phyloP scores from a whole-genome alignment of 306 rosid genomes.

The Glycyrrhiza uralensis region DNA sequence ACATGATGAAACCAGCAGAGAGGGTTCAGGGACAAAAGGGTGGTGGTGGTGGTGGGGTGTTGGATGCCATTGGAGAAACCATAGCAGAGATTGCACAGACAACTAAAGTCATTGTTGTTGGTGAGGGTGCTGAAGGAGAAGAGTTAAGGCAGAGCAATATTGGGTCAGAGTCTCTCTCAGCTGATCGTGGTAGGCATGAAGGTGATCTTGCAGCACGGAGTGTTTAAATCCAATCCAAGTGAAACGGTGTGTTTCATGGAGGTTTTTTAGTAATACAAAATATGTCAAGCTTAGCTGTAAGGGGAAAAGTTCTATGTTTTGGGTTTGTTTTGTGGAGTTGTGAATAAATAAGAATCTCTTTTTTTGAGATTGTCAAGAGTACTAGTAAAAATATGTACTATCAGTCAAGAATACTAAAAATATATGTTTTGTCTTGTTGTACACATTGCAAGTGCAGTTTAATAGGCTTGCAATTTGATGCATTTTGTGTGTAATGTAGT shows the following conservation, averaged over 20 bases:
- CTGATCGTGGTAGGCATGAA: slow-evolving; percentile 13
- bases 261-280: neutral
- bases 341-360: slow-evolving; percentile 23
- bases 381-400: neutral
- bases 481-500: neutral
- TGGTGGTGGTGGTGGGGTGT: slow-evolving; percentile 23
- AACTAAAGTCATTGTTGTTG: slow-evolving; percentile 48
- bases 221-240: neutral
- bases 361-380: neutral
- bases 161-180: neutral
- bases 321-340: neutral
- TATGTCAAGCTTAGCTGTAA: neutral
- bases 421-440: neutral
- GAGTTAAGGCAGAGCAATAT: neutral
- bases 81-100: slow-evolving; percentile 60
- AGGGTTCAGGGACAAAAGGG: slow-evolving; percentile 14
- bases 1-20: slow-evolving; percentile 19
- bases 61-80: slow-evolving; percentile 69
- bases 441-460: neutral
- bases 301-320: neutral
- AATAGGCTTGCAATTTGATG: neutral
- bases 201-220: neutral
- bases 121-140: slow-evolving; percentile 16
- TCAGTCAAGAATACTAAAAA: neutral
- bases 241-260: neutral